Evolutionary conservation across 1,284 basidiomycete genomes (phyloP).

Genomic region (Ceratorhiza oryzae-sativae): DNA sequence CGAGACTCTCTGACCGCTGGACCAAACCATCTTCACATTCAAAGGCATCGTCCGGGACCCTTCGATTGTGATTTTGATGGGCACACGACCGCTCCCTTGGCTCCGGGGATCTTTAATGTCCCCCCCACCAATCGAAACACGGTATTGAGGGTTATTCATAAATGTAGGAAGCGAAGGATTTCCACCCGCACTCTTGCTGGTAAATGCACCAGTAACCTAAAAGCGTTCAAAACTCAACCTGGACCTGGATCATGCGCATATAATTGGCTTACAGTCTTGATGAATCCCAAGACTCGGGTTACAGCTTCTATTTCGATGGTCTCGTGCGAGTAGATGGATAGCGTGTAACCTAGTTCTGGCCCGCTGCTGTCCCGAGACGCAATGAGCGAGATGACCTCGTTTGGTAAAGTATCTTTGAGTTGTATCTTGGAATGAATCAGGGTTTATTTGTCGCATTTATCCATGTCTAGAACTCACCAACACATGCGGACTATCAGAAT

Average conservation of each 20-base stretch:
- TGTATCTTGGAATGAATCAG: constrained; percentile 47
- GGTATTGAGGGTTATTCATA: constrained; percentile 91
- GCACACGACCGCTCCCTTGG: constrained; percentile 51
- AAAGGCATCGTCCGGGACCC: constrained; percentile 73
- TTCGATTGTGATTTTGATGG: constrained; percentile 61
- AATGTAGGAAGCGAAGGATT: constrained; percentile 81
- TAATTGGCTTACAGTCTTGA: constrained; percentile 52
- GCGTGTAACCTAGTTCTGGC: constrained; percentile 65
- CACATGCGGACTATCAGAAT: constrained; percentile 64
- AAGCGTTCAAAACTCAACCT: not conserved
- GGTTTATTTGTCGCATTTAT: constrained; percentile 18
- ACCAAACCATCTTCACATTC: constrained; percentile 79
- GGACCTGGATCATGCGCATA: not conserved
- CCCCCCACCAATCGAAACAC: constrained; percentile 62
- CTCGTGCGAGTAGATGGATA: constrained; percentile 16
- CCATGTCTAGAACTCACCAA: constrained; percentile 58
- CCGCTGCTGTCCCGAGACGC: constrained; percentile 70
- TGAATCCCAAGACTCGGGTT: constrained; percentile 17
- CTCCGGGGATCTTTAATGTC: constrained; percentile 36
- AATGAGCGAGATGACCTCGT: constrained; percentile 61
- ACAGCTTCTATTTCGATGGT: constrained; percentile 7
- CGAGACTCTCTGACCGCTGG: constrained; percentile 71
- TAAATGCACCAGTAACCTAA: constrained; percentile 70
- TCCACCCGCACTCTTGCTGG: constrained; percentile 79
- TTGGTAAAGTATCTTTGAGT: constrained; percentile 51